Evolutionary conservation across 1,139 yeast genomes (phyloP).

Genomic region (Geotrichum aggregatum): DNA sequence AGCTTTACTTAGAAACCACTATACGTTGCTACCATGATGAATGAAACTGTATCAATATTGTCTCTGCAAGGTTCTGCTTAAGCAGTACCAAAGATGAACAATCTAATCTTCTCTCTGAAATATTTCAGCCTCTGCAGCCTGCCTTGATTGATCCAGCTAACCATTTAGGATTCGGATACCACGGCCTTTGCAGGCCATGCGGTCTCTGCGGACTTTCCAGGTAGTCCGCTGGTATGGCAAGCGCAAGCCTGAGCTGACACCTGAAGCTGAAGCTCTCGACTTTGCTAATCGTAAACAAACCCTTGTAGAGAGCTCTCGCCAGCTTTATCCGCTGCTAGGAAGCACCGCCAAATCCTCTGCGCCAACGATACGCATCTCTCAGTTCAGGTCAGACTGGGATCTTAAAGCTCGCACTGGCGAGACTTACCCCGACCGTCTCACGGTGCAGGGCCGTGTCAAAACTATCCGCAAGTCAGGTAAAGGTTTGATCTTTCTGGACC

Average conservation of each 20-base stretch:
- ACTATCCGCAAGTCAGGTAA: slow-evolving; percentile 61
- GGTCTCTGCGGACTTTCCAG: neutral
- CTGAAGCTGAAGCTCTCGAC: slow-evolving; percentile 39
- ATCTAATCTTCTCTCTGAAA: slow-evolving; percentile 28
- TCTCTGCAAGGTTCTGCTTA: neutral
- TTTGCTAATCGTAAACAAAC: slow-evolving; percentile 42
- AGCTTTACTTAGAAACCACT: too few relatives aligned
- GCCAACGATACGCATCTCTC: slow-evolving; percentile 26
- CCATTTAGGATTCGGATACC: neutral
- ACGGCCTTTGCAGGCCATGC: neutral
- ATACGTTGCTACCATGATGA: slow-evolving; percentile 1
- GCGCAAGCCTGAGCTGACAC: slow-evolving; percentile 20
- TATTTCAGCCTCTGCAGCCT: neutral
- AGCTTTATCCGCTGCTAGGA: slow-evolving; percentile 29
- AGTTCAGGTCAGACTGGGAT: slow-evolving; percentile 26
- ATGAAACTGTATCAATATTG: slow-evolving; percentile 3
- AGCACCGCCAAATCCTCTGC: slow-evolving; percentile 10
- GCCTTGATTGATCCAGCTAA: neutral
- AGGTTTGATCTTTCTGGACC: slow-evolving; percentile 63
- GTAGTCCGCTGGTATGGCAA: slow-evolving; percentile 9
- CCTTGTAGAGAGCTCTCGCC: slow-evolving; percentile 22
- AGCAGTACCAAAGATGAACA: slow-evolving; percentile 2
- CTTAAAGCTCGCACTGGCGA: slow-evolving; percentile 21
- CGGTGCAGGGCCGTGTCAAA: slow-evolving; percentile 54
- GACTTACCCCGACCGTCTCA: slow-evolving; percentile 21